These are phyloP conservation scores for Pistacia integerrima DNA, from an alignment of 345 rosid genomes.

Conservation along the genomic window DNA sequence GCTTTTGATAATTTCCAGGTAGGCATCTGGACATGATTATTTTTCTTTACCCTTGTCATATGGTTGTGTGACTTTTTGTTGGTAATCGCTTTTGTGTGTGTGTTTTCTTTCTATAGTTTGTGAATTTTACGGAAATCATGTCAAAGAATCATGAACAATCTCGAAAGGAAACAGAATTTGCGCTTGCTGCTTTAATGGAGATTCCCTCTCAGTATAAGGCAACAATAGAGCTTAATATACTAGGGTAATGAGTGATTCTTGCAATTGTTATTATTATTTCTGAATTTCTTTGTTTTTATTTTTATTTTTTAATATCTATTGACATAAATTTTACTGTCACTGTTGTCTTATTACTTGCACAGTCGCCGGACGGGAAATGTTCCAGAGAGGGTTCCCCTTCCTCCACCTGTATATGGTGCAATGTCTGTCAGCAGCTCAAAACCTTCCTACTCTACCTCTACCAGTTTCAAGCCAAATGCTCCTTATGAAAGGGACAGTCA, in stretches of 20 bases:
- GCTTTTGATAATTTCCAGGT: slow-evolving; percentile 98
- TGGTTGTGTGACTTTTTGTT: not conserved
- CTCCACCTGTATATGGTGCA: slow-evolving; percentile 64
- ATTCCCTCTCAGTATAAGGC: slow-evolving; percentile 95
- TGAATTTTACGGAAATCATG: slow-evolving; percentile 93
- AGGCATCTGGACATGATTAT: not conserved
- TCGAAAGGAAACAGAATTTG: slow-evolving; percentile 86
- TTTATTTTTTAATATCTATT: not conserved
- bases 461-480: slow-evolving; percentile 62
- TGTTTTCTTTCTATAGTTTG: slow-evolving; percentile 60
- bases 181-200: slow-evolving; percentile 94
- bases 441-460: slow-evolving; percentile 35
- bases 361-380: slow-evolving; percentile 52
- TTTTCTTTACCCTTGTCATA: not conserved
- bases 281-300: not conserved
- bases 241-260: slow-evolving; percentile 57
- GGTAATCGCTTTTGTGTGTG: not conserved
- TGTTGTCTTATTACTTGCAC: slow-evolving; percentile 27
- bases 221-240: slow-evolving; percentile 71
- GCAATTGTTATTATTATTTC: not conserved
- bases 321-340: slow-evolving; percentile 11
- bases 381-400: slow-evolving; percentile 68
- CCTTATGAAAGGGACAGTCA: slow-evolving; percentile 41
- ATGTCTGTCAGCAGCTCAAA: slow-evolving; percentile 39
- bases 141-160: slow-evolving; percentile 55